phyloP scores from a whole-genome alignment of 1,284 basidiomycete species.

The Hymenochaete sp. region DNA sequence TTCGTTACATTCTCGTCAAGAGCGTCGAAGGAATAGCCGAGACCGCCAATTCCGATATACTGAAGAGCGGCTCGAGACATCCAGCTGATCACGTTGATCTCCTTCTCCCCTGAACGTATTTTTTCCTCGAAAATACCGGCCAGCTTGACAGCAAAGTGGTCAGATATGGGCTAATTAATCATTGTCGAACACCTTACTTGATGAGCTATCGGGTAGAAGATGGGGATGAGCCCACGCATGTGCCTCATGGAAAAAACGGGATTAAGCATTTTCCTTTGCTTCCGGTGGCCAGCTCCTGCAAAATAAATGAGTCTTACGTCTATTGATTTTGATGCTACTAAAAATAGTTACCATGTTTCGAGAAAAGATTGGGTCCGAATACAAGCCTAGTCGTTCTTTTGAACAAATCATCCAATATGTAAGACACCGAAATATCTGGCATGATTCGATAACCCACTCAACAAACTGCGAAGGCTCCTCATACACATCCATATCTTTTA shows the following conservation, averaged over 20 bases:
- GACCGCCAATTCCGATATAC: conserved; percentile 28
- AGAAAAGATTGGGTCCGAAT: conserved; percentile 7
- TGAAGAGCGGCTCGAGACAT: conserved; percentile 31
- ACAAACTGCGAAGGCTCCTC: conserved; percentile 26
- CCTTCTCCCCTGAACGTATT: conserved; percentile 17
- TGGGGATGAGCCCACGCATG: conserved; percentile 24
- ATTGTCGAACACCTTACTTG: conserved; percentile 21
- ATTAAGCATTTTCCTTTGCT: conserved; percentile 26
- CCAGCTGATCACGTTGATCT: conserved; percentile 37
- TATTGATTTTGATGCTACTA: background rate
- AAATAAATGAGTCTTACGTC: background rate
- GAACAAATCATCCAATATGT: background rate
- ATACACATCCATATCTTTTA: conserved; percentile 30
- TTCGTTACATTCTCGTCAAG: conserved; percentile 24
- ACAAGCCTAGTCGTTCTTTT: conserved; percentile 13
- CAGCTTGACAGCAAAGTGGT: conserved; percentile 13
- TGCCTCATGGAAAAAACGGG: conserved; percentile 27
- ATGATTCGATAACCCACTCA: conserved; percentile 16
- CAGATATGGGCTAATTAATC: conserved; percentile 15
- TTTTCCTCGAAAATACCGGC: conserved; percentile 23
- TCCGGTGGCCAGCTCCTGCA: conserved; percentile 26
- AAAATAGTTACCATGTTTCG: conserved; percentile 12
- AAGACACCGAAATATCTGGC: background rate
- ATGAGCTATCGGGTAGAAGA: conserved; percentile 24
- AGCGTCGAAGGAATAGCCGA: conserved; percentile 19